Evolutionary conservation across 2,329 filamentous ascomycete genomes (phyloP), one percentile per base, ranked within the genome.

Genomic region (Neonectria ditissima): DNA sequence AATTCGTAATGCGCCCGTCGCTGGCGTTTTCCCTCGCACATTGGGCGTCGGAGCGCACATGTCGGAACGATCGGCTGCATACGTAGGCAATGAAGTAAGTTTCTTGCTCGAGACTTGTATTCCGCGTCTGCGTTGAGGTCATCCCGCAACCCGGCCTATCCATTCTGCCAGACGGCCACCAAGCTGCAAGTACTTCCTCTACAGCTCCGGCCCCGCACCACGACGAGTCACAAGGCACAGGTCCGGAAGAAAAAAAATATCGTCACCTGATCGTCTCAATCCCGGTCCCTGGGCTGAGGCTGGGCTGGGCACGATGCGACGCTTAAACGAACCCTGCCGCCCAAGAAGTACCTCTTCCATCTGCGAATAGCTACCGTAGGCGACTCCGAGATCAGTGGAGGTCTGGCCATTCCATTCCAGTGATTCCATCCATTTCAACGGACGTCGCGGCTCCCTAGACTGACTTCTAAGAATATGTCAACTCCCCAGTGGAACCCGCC

Each of bases 201-300:
- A n/a, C 51, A 48, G 50, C 43, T 26, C n/a, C n/a, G 24, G 57
- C 60, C 60, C 60, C 55, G 45, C 60, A 24, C 20, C 22, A 41
- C 55, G 32, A 30, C 28, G 34, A 57, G 45, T 65, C 44, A 18
- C 44, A 60, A 55, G 63, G 60, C 65, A 69, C 57, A 32, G 47
- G 60, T 43, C 51, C n/a, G 44, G 45, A 44, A 66, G 65, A 63
- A 59, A 55, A 59, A 55, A 37, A 43, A 34, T 56, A 62, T 57
- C 45, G 55, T 70, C 69, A 67, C 66, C 57, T 71, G 65, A 70
- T 57, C 32, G 47, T 54, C 44, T 45, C 39, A 59, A 37, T 37
- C 34, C 34, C 34, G 34, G 34, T n/a, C 34, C 34, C 14, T n/a
- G 34, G 34, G 34, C 34, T 37, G 37, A n/a, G 37, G 14, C 14